Percentiles rank a stretch among this genome's conserved stretches.
These are phyloP conservation scores for Zymoseptoria crescenta DNA, from an alignment of 2,329 filamentous ascomycete species.

Conservation along the genomic window DNA sequence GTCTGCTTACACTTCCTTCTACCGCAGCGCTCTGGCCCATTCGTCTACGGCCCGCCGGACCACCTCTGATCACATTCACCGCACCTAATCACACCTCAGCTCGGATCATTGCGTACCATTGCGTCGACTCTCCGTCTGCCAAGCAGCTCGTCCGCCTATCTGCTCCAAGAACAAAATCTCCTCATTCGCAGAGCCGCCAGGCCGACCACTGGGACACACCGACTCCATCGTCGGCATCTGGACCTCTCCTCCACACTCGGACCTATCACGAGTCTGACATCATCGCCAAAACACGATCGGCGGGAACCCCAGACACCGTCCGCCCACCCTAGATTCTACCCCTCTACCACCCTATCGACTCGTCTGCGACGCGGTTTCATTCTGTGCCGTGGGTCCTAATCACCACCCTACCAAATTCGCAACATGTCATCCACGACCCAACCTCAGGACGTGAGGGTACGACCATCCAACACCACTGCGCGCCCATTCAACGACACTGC, in stretches of 20 bases:
- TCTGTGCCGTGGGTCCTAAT: background rate
- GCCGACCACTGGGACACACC: background rate
- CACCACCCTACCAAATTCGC: conserved; percentile 1
- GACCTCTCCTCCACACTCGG: background rate
- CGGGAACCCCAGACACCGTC: background rate
- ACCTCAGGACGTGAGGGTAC: conserved; percentile 20
- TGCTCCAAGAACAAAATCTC: background rate
- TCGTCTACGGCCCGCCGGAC: background rate
- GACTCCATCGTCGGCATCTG: background rate
- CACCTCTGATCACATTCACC: background rate
- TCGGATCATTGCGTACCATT: background rate
- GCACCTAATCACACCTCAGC: background rate
- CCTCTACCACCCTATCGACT: background rate
- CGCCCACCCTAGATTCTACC: background rate
- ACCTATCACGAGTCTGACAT: no score
- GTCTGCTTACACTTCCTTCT: background rate
- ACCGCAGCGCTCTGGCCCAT: background rate
- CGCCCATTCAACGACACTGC: background rate
- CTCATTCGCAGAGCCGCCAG: background rate
- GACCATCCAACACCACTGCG: conserved; percentile 5
- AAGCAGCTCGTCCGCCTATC: background rate
- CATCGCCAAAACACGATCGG: background rate
- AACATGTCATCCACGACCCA: conserved; percentile 18
- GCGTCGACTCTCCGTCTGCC: no score
- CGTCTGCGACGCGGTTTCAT: background rate